A percentile compares a stretch with the other conserved stretches of the same genome.
Conservation (phyloP, 2,329 filamentous ascomycete species). For the Alternaria angustiovoidea region DNA sequence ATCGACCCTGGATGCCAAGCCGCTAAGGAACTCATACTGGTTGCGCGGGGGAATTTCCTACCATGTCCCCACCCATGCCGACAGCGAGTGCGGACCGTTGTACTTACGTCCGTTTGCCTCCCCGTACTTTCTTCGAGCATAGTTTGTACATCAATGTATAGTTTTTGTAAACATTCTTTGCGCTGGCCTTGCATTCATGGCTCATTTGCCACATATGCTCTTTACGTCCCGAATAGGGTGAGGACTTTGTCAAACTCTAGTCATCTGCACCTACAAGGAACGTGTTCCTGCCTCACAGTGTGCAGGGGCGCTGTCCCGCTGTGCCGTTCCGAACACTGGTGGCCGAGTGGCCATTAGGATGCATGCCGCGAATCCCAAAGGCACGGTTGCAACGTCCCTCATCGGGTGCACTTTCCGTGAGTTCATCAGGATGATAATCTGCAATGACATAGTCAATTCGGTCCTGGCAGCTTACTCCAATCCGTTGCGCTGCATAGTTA, state of each 20-base stretch:
- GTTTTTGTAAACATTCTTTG: not conserved
- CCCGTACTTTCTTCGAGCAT: not conserved
- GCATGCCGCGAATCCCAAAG: not conserved
- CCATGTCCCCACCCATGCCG: not conserved
- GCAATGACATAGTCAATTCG: not conserved
- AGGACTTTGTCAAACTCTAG: not conserved
- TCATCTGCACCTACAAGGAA: not conserved
- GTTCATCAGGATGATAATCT: not conserved
- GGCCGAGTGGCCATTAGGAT: not conserved
- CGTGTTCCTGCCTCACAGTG: not conserved
- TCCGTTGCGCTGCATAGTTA: not conserved
- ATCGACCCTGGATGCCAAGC: not conserved
- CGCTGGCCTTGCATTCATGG: not conserved
- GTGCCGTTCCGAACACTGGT: not conserved
- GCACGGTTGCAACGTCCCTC: not conserved
- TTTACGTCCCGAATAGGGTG: not conserved
- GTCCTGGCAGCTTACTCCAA: not conserved
- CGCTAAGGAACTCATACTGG: not conserved
- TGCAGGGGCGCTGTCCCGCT: not conserved
- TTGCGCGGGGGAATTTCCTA: not conserved
- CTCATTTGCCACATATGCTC: not conserved
- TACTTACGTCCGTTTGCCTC: not conserved
- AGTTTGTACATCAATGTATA: not conserved
- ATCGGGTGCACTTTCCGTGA: not conserved
- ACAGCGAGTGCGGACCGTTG: not conserved